Base-by-base conservation (phyloP, 257 asterid species). In the Solanum sejunctum region DNA sequence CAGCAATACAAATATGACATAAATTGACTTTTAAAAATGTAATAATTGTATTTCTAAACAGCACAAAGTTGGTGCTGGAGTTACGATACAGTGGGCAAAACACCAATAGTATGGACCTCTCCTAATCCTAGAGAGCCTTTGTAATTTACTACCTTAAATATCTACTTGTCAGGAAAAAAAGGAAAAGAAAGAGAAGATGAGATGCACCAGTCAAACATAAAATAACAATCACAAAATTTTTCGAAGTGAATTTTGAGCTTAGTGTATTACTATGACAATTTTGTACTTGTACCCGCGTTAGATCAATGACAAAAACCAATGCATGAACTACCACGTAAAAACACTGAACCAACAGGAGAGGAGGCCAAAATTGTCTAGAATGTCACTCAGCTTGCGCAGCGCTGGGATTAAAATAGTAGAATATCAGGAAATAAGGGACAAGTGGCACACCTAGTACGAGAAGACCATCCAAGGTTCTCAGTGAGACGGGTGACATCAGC, bases 381-480 rank as follows among this genome's bases (percentile, higher is more conserved):
- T 52, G 82, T 26, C 47, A 52, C 64, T 17, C 80, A 73, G 41
- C 36, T 73, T 73, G 58, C 12, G 12, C 81, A 45, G 20, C 60
- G 17, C 82, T 77, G 57, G 64, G 45, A 55, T 12, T 47, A 51
- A 13, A 21, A 23, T 15, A 82, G 58, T 2, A 80, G 13, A 57
- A 56, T 72, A 9, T 43, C 9, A 10, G 26, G 61, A 72, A 61
- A 77, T 9, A 60, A 83, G 7, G 26, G 43, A 28, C 77, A 84
- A 80, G 72, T 52, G 3, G 64, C 47, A 87, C 87, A 96, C 99
- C 99, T 95, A 26, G 99, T 96, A 83, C 98, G 98, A 23, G 99
- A 94, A 84, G 99, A 96, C 98, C 99, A 96, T 78, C 99, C 98
- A n/a, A 94, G 95, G 90, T 94, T 96, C 85, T 93, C 98, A 23